Base-by-base conservation (phyloP, 2,329 filamentous ascomycete species). In the Xylariaceae sp. region DNA sequence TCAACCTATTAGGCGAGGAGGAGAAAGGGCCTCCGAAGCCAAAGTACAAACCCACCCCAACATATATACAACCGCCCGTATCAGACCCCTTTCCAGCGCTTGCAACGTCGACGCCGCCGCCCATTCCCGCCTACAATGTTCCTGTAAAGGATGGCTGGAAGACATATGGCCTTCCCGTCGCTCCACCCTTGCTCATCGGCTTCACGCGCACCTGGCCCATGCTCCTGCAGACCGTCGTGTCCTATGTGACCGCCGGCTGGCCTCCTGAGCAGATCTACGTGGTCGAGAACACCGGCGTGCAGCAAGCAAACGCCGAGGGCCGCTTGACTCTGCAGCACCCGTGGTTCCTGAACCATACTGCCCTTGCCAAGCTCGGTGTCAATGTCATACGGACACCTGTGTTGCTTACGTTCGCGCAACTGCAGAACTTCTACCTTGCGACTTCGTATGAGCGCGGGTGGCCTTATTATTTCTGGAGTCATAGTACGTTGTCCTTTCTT, bases 171-270 rank as follows among this genome's bases (percentile, higher is more conserved):
- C 65, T 78, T 51, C 67, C 72, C 3, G 62, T 71, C 42, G 65
- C 72, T 4, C 79, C 82, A 2, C 81, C 82, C 1, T 75, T 86
- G 7, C 73, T 85, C 53, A 82, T 85, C 61, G 80, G 82, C n/a
- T 86, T 85, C 72, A 83, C 82, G 0, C 75, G 81, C 39, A 78
- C 79, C 57, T 83, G 78, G 77, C 77, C 78, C 1, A 72, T 85
- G 58, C 74, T 86, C 1, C 75, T 82, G 11, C 83, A 85, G 70
- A 74, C 77, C 2, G 78, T 85, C 1, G 76, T 83, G 8, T 79
- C 76, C 9, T 86, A 85, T 68, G 79, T 86, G 62, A 80, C 82
- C 0, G 80, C 81, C 2, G 83, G 82, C 53, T 86, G 82, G 82
- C 83, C 82, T 1, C 70, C 80, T 0, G 73, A 74, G 17, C 77